Base-by-base conservation (phyloP, 2,329 filamentous ascomycete genomes). In the Colletotrichum zoysiae region DNA sequence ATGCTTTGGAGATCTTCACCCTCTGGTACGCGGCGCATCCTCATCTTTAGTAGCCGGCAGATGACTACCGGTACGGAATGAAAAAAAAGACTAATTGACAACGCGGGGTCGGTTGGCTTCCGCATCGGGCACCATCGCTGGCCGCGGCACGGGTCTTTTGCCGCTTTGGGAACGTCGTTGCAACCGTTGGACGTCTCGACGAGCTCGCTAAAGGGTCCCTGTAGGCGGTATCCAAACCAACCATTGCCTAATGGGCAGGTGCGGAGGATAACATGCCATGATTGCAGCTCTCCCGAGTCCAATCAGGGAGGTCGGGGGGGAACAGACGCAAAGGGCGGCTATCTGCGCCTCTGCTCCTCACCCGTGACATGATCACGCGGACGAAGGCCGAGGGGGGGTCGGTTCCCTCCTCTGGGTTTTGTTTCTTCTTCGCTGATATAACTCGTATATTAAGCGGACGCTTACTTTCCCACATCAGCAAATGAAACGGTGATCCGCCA, bases 201-300 rank as follows among this genome's bases (percentile, higher is more conserved):
- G 26, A 40, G 63, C 44, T 58, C 44, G 46, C 46, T 12, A 48
- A 14, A 7, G 26, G 46, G 40, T 16, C n/a, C 9, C 23, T 44
- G 30, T 5, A 12, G n/a, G 46, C 46, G 1, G n/a, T 33, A 51
- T 35, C 38, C 40, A 23, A 44, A 35, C 30, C 64, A 26, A 14
- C 57, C 68, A 71, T 40, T 35, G n/a, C 64, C 60, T 57, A 67
- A 71, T 20, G 40, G 63, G 68, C 40, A 67, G 68, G 68, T 70
- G 63, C 56, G 64, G 67, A 67, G 56, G 40, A 50, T 62, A 14
- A 30, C 23, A n/a, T 44, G 46, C 50, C 64, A 61, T 40, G 48
- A 30, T 61, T 44, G 50, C 16, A 33, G 35, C 30, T 33, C 11
- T 40, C n/a, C 35, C 12, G 0, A 57, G 11, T 30, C 63, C 56